Evolutionary conservation across 192 early-diverging fungal genomes (phyloP).

Genomic region (Tieghemiomyces parasiticus): DNA sequence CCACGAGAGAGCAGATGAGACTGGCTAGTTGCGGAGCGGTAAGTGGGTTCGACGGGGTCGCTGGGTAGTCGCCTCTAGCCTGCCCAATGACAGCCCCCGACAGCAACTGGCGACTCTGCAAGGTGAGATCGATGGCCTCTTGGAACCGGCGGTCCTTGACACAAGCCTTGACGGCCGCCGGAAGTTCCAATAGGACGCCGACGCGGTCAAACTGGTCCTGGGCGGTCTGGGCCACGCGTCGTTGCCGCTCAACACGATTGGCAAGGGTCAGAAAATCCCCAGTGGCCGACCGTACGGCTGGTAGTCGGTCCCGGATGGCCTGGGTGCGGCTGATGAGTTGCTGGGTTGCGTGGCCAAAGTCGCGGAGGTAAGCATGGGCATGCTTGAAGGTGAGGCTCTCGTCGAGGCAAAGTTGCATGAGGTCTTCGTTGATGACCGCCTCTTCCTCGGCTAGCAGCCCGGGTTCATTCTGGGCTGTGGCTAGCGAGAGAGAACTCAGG

Average conservation of each 20-base stretch:
- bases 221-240: background rate
- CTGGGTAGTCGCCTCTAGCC: too few species aligned
- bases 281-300: background rate
- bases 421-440: background rate
- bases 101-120: background rate
- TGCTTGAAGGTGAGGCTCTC: conserved; percentile 1
- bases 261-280: background rate
- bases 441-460: background rate
- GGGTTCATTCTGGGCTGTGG: conserved; percentile 6
- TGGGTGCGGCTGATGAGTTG: background rate
- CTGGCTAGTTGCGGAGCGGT: too few species aligned
- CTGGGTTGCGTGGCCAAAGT: background rate
- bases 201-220: background rate
- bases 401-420: conserved; percentile 7
- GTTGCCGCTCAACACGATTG: background rate
- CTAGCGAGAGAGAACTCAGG: background rate
- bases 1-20: too few species aligned
- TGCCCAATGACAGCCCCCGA: too few species aligned
- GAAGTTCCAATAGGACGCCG: background rate
- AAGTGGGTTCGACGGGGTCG: too few species aligned
- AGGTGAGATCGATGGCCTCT: conserved; percentile 1
- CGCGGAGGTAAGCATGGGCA: background rate
- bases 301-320: background rate
- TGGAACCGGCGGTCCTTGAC: background rate
- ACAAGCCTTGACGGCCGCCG: background rate